These are phyloP conservation scores for Hygrocybe punicea DNA, from an alignment of 768 basidiomycete species.

Conservation along the genomic window DNA sequence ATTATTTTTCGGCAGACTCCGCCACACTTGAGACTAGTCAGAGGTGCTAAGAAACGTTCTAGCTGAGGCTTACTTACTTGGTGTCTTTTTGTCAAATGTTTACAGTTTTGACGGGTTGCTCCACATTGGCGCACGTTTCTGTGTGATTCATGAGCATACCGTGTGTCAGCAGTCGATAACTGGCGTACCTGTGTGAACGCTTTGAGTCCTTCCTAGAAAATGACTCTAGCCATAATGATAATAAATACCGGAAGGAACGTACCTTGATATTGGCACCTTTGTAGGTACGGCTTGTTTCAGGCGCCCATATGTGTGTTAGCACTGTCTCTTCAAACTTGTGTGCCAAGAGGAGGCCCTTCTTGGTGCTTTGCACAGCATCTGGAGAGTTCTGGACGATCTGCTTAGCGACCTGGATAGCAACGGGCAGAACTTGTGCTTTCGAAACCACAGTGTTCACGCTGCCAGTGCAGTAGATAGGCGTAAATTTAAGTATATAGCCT, in stretches of 20 bases:
- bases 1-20: too few relatives aligned
- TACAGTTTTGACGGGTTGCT: conserved; percentile 56
- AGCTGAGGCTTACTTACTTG: too few relatives aligned
- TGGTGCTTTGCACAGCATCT: conserved; percentile 75
- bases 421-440: conserved; percentile 47
- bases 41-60: too few relatives aligned
- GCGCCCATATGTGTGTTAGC: conserved; percentile 42
- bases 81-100: not conserved
- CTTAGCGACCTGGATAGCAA: conserved; percentile 60
- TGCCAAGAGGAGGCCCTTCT: conserved; percentile 59
- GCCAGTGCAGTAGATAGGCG: conserved; percentile 8
- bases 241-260: conserved; percentile 17
- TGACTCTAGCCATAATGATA: too few relatives aligned
- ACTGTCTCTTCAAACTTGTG: conserved; percentile 54
- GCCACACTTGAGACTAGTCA: too few relatives aligned
- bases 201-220: conserved; percentile 64
- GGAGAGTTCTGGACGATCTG: conserved; percentile 66
- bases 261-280: conserved; percentile 70
- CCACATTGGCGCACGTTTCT: conserved; percentile 52
- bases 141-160: not conserved
- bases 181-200: conserved; percentile 56
- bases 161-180: not conserved
- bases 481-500: not conserved
- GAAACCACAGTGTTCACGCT: conserved; percentile 75
- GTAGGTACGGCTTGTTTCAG: conserved; percentile 52